phyloP scores from a whole-genome alignment of 305 asterid genomes.

The Solanum hybrid region DNA sequence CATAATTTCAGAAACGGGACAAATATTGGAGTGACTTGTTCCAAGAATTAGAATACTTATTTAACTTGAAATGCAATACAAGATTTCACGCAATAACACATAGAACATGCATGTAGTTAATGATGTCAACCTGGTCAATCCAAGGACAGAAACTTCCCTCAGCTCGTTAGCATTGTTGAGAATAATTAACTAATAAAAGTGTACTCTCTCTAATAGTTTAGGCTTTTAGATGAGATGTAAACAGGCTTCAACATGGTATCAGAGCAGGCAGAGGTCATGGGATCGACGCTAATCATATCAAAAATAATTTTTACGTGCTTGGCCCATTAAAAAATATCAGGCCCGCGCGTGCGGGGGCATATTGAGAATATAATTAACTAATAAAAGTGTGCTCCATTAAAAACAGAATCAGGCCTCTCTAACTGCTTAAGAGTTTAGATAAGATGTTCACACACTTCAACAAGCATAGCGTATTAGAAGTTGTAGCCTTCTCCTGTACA shows the following conservation, averaged over 20 bases:
- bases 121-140: not conserved
- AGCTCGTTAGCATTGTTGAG: not conserved
- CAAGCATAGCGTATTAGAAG: not conserved
- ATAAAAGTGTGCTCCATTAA: not conserved
- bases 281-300: not conserved
- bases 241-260: not conserved
- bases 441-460: not conserved
- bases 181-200: not conserved
- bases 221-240: not conserved
- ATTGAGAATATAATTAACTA: not conserved
- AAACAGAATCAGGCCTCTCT: not conserved
- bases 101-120: not conserved
- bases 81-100: not conserved
- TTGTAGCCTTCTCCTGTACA: not conserved
- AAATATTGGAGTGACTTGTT: not conserved
- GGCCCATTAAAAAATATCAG: not conserved
- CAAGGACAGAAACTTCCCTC: not conserved
- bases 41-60: no score
- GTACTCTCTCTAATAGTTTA: not conserved
- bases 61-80: not conserved
- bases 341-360: not conserved
- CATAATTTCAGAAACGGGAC: not conserved
- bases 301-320: no score
- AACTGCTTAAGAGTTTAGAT: not conserved
- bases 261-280: not conserved